Evolutionary conservation across 2,329 filamentous ascomycete genomes (phyloP).

Genomic region (Drechslerella dactyloides): DNA sequence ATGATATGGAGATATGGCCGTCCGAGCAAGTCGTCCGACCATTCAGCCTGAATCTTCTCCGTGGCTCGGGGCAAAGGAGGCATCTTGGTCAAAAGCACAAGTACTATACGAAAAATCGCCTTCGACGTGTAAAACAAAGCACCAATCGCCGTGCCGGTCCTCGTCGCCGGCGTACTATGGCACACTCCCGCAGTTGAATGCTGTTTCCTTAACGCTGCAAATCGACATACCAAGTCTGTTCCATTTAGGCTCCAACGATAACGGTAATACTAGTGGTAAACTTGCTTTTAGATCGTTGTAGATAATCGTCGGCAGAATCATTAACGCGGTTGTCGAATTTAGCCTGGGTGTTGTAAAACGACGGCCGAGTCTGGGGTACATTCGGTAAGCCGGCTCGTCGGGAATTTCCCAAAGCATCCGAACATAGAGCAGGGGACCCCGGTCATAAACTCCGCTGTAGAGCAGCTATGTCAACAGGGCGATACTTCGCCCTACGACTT

Average conservation of each 20-base stretch:
- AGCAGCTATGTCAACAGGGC: no score
- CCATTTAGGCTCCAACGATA: no score
- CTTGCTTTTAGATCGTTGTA: background rate
- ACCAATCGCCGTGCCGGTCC: no score
- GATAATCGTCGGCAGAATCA: background rate
- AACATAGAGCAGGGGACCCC: no score
- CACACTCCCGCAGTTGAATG: no score
- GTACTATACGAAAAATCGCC: background rate
- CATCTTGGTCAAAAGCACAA: no score
- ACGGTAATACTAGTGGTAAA: no score
- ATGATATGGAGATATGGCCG: conserved; percentile 2
- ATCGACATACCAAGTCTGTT: no score
- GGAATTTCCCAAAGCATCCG: conserved; percentile 5
- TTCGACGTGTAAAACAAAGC: background rate
- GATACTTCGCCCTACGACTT: no score
- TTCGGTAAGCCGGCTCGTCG: conserved; percentile 46
- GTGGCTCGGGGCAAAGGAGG: conserved; percentile 26
- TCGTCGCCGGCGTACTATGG: no score
- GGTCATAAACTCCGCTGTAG: no score
- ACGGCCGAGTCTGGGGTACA: conserved; percentile 29
- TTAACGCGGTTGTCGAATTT: conserved; percentile 6
- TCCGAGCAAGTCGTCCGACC: background rate
- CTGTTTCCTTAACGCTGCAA: no score
- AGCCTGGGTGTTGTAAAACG: conserved; percentile 26
- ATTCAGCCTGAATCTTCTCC: conserved; percentile 32